Evolutionary conservation across 495 filamentous ascomycete species (phyloP).

Genomic region (Podospora appendiculata): DNA sequence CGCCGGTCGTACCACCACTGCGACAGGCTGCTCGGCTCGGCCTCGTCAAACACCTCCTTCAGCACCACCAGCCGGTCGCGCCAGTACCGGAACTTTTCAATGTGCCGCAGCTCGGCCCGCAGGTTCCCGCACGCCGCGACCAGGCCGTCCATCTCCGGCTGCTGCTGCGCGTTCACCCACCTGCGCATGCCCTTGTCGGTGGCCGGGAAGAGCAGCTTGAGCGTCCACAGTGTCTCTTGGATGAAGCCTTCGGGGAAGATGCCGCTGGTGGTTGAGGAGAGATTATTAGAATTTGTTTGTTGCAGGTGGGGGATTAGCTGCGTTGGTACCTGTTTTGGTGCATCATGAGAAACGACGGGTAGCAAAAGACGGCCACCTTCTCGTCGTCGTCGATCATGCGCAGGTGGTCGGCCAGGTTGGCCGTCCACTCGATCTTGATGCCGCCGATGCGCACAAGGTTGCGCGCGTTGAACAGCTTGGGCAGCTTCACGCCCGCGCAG

Average conservation of each 20-base stretch:
- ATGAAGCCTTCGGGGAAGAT: slow-evolving; percentile 24
- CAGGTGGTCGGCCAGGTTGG: background rate
- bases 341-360: background rate
- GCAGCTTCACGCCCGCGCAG: background rate
- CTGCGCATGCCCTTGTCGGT: slow-evolving; percentile 11
- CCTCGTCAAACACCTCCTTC: slow-evolving; percentile 45
- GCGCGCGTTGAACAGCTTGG: background rate
- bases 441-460: background rate
- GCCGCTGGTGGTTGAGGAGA: background rate
- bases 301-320: no score
- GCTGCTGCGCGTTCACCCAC: slow-evolving; percentile 4
- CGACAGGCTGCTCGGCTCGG: slow-evolving; percentile 31
- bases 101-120: slow-evolving; percentile 21
- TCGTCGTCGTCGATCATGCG: background rate
- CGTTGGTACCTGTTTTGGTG: background rate
- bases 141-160: background rate
- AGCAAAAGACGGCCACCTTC: background rate
- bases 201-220: slow-evolving; percentile 37
- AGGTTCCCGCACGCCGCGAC: slow-evolving; percentile 5
- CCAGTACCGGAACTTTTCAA: slow-evolving; percentile 43
- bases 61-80: slow-evolving; percentile 43
- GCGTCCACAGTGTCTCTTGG: slow-evolving; percentile 36
- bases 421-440: background rate
- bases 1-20: slow-evolving; percentile 48
- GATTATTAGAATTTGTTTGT: no score